Evolutionary conservation across 164 flowering plant species (phyloP).

Genomic region (Hamamelis virginiana): DNA sequence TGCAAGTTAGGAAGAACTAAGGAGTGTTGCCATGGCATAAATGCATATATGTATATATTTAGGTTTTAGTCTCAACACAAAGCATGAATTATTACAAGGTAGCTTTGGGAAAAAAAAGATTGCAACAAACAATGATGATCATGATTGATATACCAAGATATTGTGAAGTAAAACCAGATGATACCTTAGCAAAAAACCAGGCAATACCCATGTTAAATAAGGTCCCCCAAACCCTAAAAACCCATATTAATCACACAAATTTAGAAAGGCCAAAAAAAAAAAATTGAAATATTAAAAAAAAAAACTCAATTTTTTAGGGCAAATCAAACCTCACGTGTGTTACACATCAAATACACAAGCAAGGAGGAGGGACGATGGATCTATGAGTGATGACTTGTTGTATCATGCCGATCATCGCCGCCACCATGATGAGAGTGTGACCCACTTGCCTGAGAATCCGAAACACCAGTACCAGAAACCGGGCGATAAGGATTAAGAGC

Average conservation of each 20-base stretch:
- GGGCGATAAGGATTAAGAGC: constrained; percentile 56
- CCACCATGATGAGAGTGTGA: constrained; percentile 58
- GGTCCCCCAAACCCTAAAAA: constrained; percentile 41
- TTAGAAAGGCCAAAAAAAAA: constrained; percentile 13
- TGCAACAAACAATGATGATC: constrained; percentile 21
- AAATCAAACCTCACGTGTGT: constrained; percentile 53
- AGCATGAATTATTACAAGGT: constrained; percentile 17
- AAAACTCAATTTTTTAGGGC: constrained; percentile 22
- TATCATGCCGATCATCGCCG: constrained; percentile 61
- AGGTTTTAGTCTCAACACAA: not conserved
- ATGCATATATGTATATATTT: no score
- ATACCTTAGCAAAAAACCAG: constrained; percentile 20
- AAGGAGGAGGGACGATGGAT: not conserved
- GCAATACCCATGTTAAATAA: constrained; percentile 29
- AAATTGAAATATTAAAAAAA: constrained; percentile 13
- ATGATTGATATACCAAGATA: not conserved
- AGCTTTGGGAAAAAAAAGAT: constrained; percentile 1
- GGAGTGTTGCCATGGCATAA: constrained; percentile 16
- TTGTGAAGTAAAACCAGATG: constrained; percentile 11
- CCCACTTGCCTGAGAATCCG: constrained; percentile 52
- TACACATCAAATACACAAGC: constrained; percentile 41
- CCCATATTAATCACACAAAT: constrained; percentile 33
- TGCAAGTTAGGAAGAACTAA: constrained; percentile 22
- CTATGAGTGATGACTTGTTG: constrained; percentile 43
- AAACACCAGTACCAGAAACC: constrained; percentile 25